Percentiles rank a stretch among this genome's conserved stretches.
These are phyloP conservation scores for Pestalotiopsis sp. DNA, from an alignment of 2,329 filamentous ascomycete genomes.

Conservation along the genomic window DNA sequence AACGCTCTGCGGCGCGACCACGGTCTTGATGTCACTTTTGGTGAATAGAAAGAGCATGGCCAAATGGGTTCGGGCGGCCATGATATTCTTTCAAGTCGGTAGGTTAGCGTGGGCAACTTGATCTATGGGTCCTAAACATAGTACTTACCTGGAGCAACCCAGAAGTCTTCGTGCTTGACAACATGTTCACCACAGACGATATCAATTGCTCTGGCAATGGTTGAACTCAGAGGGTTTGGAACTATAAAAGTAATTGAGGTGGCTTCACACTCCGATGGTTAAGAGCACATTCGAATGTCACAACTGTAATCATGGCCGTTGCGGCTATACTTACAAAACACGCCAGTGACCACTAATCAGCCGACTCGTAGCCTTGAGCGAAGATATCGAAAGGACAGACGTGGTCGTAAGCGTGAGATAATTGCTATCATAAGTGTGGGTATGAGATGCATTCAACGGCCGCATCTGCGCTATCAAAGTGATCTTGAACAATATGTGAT, in stretches of 20 bases:
- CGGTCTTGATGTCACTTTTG: background rate
- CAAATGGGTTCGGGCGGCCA: background rate
- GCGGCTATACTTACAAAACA: background rate
- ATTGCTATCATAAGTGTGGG: too few species aligned
- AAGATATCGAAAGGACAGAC: too few species aligned
- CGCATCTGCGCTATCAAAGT: background rate
- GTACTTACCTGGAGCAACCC: background rate
- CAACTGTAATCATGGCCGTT: background rate
- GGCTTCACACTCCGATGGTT: background rate
- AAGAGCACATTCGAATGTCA: background rate
- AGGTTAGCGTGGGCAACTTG: background rate
- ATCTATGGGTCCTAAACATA: background rate
- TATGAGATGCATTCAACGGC: background rate
- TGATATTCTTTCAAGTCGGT: background rate
- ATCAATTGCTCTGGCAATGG: background rate
- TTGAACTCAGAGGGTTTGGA: background rate
- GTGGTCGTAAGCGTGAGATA: too few species aligned
- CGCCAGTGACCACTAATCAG: background rate
- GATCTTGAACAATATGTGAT: background rate
- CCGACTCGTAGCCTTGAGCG: background rate
- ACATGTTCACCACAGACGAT: background rate
- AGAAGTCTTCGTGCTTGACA: background rate
- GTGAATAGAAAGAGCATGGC: background rate
- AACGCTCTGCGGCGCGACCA: background rate
- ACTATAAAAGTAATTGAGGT: background rate